phyloP scores from a whole-genome alignment of 768 basidiomycete genomes.

The Tricholoma terreum region DNA sequence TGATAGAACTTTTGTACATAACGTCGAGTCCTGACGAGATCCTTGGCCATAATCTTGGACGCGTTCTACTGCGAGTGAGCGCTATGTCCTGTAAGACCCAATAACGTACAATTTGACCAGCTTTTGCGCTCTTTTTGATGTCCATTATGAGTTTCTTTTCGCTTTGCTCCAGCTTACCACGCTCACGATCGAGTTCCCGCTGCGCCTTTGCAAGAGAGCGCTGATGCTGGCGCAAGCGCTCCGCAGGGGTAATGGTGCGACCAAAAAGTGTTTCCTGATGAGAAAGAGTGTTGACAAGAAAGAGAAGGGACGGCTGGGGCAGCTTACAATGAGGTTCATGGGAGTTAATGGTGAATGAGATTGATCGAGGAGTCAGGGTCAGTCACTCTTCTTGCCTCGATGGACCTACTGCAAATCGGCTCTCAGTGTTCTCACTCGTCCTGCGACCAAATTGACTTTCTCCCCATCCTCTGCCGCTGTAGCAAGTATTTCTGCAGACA shows the following conservation, averaged over 20 bases:
- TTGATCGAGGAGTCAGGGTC: slow-evolving; percentile 3
- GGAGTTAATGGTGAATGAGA: slow-evolving; percentile 18
- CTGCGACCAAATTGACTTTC: slow-evolving; percentile 68
- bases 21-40: slow-evolving; percentile 91
- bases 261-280: slow-evolving; percentile 94
- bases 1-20: slow-evolving; percentile 98
- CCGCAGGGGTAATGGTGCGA: slow-evolving; percentile 90
- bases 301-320: neutral
- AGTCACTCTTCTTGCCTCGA: neutral
- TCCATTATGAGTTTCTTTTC: slow-evolving; percentile 96
- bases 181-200: slow-evolving; percentile 95
- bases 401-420: slow-evolving; percentile 51
- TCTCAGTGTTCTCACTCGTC: slow-evolving; percentile 57
- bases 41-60: slow-evolving; percentile 99
- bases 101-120: slow-evolving; percentile 81
- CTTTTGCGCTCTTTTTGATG: slow-evolving; percentile 95
- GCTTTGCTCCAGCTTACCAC: slow-evolving; percentile 87
- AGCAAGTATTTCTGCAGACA: slow-evolving; percentile 55
- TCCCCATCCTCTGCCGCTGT: slow-evolving; percentile 74
- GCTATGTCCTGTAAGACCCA: slow-evolving; percentile 7
- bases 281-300: slow-evolving; percentile 9
- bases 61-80: slow-evolving; percentile 65
- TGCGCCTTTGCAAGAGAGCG: slow-evolving; percentile 95
- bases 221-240: slow-evolving; percentile 95
- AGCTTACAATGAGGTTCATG: slow-evolving; percentile 80